Base-by-base conservation (phyloP, 352 stramenopile species). In the Globisporangium paroecandrum region DNA sequence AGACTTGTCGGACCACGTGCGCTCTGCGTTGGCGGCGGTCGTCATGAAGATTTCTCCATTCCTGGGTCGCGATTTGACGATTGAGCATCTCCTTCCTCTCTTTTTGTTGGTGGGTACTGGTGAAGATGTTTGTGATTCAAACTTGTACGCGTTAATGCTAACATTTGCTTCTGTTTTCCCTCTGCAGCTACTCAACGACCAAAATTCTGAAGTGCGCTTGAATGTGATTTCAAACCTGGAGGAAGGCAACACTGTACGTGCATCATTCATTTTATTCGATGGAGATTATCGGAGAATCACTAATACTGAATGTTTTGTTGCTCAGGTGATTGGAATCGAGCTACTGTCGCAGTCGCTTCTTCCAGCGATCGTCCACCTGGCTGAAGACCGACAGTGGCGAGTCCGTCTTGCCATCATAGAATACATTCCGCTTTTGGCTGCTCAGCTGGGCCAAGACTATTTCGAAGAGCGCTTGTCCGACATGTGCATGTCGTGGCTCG, bases 221-320 rank as follows among this genome's bases (percentile, higher is more conserved):
- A 99, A 99, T 85, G 93, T 99, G 47, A 99, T 99, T 73, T 99
- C 97, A 7, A 98, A 98, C 32, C 77, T 99, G 32, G 89, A 98
- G 69, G 80, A 97, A 58, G 85, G 99, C 69, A 99, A 99, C 84
- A 90, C 87, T 38, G 87, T 93, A 86, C 54, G 82, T 68, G 6
- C 3, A 3, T n/a, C 18, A 36, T 36, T 18, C n/a, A 0, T 53
- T 57, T 13, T 0, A 25, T 22, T 6, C 6, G 10, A 61, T 18
- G 55, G 5, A n/a, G 36, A 46, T 29, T 9, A 27, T 25, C 18
- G 6, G 43, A 18, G 4, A 60, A 27, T 27, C 15, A 38, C 18
- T 34, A 43, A 60, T 34, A 46, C 9, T 46, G 18, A 22, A 61
- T 13, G 7, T 13, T 13, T 25, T 53, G 24, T 8, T 75, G 32